Evolutionary conservation across 1,284 basidiomycete genomes (phyloP).

Genomic region (Ganoderma boninense): DNA sequence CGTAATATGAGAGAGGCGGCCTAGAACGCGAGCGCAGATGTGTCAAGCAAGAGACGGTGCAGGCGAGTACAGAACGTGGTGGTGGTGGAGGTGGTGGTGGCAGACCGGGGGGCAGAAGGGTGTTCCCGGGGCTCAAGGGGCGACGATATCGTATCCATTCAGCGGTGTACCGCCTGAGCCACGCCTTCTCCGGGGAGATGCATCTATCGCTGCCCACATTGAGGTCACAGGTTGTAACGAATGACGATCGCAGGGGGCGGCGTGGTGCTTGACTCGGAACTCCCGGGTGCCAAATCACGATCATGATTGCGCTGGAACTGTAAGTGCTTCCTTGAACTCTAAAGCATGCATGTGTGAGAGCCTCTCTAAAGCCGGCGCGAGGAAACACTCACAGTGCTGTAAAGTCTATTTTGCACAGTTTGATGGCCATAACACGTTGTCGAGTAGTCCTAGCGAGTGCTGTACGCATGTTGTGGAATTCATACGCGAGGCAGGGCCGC

Average conservation of each 20-base stretch:
- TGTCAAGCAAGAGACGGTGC: not conserved
- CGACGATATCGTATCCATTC: not conserved
- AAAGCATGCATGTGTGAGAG: not conserved
- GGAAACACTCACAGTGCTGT: not conserved
- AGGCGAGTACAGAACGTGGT: not conserved
- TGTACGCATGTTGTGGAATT: not conserved
- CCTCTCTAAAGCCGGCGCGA: not conserved
- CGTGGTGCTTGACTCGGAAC: not conserved
- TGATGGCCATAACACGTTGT: not conserved
- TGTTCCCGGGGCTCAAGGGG: not conserved
- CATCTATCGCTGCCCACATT: not conserved
- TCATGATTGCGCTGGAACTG: not conserved
- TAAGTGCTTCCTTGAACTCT: not conserved
- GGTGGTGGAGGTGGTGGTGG: not conserved
- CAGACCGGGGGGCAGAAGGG: not conserved
- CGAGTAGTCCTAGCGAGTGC: not conserved
- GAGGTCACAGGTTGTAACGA: slow-evolving; percentile 3
- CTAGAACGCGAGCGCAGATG: not conserved
- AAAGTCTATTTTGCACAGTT: not conserved
- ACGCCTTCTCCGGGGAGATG: not conserved
- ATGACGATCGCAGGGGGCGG: not conserved
- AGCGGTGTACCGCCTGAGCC: not conserved
- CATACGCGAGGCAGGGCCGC: not conserved
- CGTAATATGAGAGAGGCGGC: too few species aligned
- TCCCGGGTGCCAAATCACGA: slow-evolving; percentile 4